Evolutionary conservation across 202 grass and related monocot genomes (phyloP), one percentile per base, ranked within the genome.

Genomic region (Eragrostis tef): DNA sequence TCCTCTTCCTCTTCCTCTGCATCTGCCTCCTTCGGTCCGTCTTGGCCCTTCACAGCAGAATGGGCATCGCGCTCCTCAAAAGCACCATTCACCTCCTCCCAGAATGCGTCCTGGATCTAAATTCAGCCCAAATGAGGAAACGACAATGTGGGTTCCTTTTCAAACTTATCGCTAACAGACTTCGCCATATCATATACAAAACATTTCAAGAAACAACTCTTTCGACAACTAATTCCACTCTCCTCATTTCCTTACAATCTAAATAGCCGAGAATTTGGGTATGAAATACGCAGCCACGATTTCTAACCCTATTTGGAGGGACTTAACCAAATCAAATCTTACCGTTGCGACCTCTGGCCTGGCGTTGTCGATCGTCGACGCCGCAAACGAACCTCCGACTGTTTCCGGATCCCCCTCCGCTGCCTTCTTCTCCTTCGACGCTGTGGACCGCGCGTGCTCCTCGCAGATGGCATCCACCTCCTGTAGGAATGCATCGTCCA

Each of bases 381-480:
- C 54, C 20, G 10, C 34, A 26, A 45, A 11, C 2, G 66, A 42
- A 19, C 27, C 44, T 67, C 62, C 62, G n/a, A 10, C 45, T 11
- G 7, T 25, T 22, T 66, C 75, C 27, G n/a, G 50, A 1, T 56
- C 44, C 27, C 25, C 70, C 56, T 19, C 77, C 25, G 3, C 20
- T 26, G 65, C 75, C 64, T 81, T 87, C 73, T 87, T 62, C 43
- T 83, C 48, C 52, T 89, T 93, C 49, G 25, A 75, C 3, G 69
- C 49, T 43, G 65, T 77, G 69, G 86, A 91, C 64, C 73, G 82
- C 13, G 83, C 87, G 57, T 77, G 89, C 75, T 98, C 87, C 72
- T 93, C 86, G 46, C 92, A 94, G 39, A 98, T 87, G 81, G 86
- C 90, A 48, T 98, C 92, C 52, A 98, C 92, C 84, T 94, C 86